These are phyloP conservation scores for Rhodotorula graminis DNA, from an alignment of 768 basidiomycete genomes.

Conservation along the genomic window DNA sequence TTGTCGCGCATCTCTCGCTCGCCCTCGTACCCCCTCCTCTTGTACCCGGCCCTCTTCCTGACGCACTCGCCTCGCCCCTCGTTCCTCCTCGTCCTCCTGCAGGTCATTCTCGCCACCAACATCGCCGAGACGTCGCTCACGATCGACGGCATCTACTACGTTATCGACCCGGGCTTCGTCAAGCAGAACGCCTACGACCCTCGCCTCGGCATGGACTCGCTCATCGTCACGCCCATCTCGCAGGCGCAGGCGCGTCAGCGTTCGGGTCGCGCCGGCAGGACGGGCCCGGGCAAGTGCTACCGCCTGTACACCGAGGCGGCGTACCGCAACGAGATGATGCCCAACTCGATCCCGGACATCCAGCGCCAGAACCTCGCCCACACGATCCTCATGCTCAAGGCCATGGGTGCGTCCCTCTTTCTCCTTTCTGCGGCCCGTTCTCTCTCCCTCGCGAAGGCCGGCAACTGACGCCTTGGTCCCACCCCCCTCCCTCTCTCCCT, in stretches of 20 bases:
- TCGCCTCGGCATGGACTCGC: constrained; percentile 93
- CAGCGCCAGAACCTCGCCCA: constrained; percentile 98
- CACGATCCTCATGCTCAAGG: constrained; percentile 91
- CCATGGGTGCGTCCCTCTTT: constrained; percentile 50
- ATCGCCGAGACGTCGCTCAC: constrained; percentile 99
- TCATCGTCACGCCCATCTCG: constrained; percentile 94
- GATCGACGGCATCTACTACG: constrained; percentile 97
- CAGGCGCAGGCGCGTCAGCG: constrained; percentile 95
- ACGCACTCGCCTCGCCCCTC: not conserved
- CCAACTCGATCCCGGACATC: constrained; percentile 96
- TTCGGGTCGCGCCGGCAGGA: constrained; percentile 93
- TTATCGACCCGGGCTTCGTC: constrained; percentile 98
- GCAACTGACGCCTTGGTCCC: not conserved
- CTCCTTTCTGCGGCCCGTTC: too few relatives aligned
- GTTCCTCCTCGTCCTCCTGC: not conserved
- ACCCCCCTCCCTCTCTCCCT: not conserved
- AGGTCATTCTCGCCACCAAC: constrained; percentile 92
- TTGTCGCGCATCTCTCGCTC: too few relatives aligned
- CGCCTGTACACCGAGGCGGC: constrained; percentile 98
- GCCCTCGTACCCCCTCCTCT: too few relatives aligned
- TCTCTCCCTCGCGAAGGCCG: not conserved
- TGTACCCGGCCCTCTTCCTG: not conserved
- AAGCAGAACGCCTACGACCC: constrained; percentile 99
- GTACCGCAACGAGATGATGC: constrained; percentile 87
- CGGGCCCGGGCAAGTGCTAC: constrained; percentile 96